Evolutionary conservation across 805 yeast genomes (phyloP).

Genomic region (Ogataea ramenticola): DNA sequence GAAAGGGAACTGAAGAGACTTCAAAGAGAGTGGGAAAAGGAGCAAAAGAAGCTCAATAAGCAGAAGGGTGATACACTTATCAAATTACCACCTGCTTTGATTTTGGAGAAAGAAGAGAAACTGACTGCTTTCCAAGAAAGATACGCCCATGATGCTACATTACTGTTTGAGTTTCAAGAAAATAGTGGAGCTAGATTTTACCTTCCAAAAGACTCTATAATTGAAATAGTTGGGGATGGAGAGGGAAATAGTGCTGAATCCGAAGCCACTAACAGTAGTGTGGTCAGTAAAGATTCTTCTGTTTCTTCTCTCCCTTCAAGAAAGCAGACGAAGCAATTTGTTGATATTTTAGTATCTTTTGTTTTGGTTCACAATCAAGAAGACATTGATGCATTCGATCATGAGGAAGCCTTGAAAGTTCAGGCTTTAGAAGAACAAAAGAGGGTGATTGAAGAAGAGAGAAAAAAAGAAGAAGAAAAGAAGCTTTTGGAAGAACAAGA

Average conservation of each 20-base stretch:
- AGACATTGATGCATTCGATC: conserved; percentile 41
- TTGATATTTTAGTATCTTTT: conserved; percentile 41
- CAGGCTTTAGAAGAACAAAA: conserved; percentile 19
- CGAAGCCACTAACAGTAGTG: neutral
- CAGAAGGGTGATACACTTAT: conserved; percentile 2
- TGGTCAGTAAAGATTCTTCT: neutral
- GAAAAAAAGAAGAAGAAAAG: conserved; percentile 14
- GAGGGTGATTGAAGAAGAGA: conserved; percentile 18
- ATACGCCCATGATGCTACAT: conserved; percentile 58
- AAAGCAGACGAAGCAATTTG: conserved; percentile 15
- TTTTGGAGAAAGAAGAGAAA: conserved; percentile 40
- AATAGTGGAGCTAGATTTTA: conserved; percentile 66
- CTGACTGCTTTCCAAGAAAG: conserved; percentile 74
- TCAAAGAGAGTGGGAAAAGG: conserved; percentile 17
- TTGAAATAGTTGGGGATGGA: conserved; percentile 42
- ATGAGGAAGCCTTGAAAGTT: conserved; percentile 24
- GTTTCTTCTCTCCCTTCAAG: conserved; percentile 1
- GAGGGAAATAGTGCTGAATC: conserved; percentile 1
- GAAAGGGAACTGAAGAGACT: conserved; percentile 17
- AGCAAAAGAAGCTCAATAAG: conserved; percentile 13
- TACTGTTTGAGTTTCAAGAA: conserved; percentile 82
- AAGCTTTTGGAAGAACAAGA: conserved; percentile 14
- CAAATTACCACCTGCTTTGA: too few species aligned
- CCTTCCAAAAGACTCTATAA: conserved; percentile 69
- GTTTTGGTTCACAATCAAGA: conserved; percentile 43